Conservation (phyloP, 2,329 filamentous ascomycete genomes). For the Aspergillus intermedius region DNA sequence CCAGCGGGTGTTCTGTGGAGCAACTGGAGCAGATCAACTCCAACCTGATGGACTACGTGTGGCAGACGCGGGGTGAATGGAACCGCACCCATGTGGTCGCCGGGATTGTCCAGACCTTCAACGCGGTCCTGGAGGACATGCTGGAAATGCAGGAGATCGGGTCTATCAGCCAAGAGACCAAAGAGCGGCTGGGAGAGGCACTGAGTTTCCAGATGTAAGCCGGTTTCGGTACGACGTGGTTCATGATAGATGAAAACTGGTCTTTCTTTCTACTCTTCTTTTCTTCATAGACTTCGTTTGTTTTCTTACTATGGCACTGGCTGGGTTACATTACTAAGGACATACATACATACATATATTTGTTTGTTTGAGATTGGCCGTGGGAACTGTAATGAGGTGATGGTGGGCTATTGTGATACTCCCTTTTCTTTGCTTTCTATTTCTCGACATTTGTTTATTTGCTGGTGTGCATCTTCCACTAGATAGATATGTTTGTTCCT, state of each 20-base stretch:
- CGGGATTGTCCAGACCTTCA: conserved; percentile 63
- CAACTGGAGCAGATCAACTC: conserved; percentile 92
- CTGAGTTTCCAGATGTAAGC: conserved; percentile 10
- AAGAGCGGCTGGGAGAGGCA: conserved; percentile 22
- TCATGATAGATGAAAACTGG: not conserved
- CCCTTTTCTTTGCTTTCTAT: conserved; percentile 3
- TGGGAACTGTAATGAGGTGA: conserved; percentile 11
- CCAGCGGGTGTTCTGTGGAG: conserved; percentile 77
- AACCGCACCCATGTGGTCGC: conserved; percentile 69
- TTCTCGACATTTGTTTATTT: conserved; percentile 10
- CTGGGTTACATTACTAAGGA: not conserved
- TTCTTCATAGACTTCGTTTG: conserved; percentile 5
- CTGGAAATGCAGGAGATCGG: conserved; percentile 45
- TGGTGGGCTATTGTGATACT: conserved; percentile 6
- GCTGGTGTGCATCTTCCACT: conserved; percentile 5
- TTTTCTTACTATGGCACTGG: conserved; percentile 7
- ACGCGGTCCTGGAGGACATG: conserved; percentile 57
- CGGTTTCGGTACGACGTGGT: not conserved
- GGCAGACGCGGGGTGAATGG: conserved; percentile 71
- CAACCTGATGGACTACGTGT: conserved; percentile 82
- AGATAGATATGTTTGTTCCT: not conserved
- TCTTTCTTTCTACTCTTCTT: conserved; percentile 2
- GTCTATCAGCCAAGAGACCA: conserved; percentile 29
- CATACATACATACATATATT: conserved; percentile 3
- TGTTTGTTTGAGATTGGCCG: conserved; percentile 5